A percentile compares a stretch with the other conserved stretches of the same genome.
These are phyloP conservation scores for Microthlaspi erraticum DNA, from an alignment of 345 rosid genomes.

Conservation along the genomic window DNA sequence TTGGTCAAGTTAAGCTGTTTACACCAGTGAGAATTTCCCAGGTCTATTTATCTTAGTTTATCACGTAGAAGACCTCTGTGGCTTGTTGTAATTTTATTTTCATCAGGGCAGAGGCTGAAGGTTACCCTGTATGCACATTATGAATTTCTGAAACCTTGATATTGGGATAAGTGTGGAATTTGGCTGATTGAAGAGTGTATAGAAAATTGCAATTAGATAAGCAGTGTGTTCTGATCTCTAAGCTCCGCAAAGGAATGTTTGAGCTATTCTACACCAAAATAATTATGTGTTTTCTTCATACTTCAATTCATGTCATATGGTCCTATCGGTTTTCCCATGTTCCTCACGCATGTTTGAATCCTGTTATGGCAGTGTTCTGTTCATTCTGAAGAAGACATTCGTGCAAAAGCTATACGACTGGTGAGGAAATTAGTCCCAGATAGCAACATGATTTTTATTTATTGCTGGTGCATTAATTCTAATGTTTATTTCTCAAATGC, in stretches of 20 bases:
- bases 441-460: conserved; percentile 23
- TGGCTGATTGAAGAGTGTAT: conserved; percentile 11
- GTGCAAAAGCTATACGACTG: conserved; percentile 93
- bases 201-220: conserved; percentile 5
- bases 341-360: conserved; percentile 40
- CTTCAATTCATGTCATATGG: conserved; percentile 12
- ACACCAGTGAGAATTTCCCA: background rate
- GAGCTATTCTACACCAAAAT: conserved; percentile 9
- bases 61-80: background rate
- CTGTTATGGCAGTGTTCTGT: conserved; percentile 77
- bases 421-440: conserved; percentile 50
- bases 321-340: conserved; percentile 29
- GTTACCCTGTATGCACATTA: conserved; percentile 6
- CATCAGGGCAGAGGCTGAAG: conserved; percentile 1
- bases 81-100: conserved; percentile 14
- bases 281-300: conserved; percentile 16
- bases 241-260: conserved; percentile 13
- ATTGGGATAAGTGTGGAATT: background rate
- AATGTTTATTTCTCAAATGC: conserved; percentile 43
- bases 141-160: conserved; percentile 15
- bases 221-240: conserved; percentile 20
- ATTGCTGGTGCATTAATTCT: conserved; percentile 25
- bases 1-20: conserved; percentile 17
- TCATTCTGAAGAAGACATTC: conserved; percentile 90
- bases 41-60: background rate